Conservation (phyloP, 1,284 basidiomycete genomes). For the Porogramme epimiltina region DNA sequence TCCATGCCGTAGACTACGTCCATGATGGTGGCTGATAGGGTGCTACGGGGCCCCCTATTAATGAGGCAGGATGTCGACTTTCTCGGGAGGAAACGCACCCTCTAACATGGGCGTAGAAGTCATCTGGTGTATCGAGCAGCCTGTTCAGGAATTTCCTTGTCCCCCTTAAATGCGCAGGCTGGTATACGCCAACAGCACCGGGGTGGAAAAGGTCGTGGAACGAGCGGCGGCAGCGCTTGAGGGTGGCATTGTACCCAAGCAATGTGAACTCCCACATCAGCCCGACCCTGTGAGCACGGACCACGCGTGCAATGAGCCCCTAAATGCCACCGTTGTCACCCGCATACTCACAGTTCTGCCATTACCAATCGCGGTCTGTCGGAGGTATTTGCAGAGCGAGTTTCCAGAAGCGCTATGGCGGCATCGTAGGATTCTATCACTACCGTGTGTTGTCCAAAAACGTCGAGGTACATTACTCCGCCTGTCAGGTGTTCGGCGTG, state of each 20-base stretch:
- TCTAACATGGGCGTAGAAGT: slow-evolving; percentile 5
- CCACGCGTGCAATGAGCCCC: no score
- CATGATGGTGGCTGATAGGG: slow-evolving; percentile 8
- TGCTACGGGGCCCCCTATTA: background rate
- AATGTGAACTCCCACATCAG: no score
- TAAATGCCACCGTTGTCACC: no score
- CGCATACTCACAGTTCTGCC: slow-evolving; percentile 12
- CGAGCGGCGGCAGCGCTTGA: slow-evolving; percentile 6
- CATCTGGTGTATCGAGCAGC: slow-evolving; percentile 6
- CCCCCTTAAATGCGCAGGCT: slow-evolving; percentile 5
- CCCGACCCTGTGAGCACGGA: no score
- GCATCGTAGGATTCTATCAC: slow-evolving; percentile 13
- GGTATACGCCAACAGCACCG: background rate
- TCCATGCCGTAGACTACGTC: slow-evolving; percentile 9
- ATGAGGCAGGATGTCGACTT: background rate
- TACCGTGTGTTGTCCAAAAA: slow-evolving; percentile 11
- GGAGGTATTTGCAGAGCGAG: slow-evolving; percentile 10
- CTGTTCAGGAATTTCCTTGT: slow-evolving; percentile 5
- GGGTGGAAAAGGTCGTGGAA: slow-evolving; percentile 12
- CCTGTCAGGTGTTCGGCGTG: background rate
- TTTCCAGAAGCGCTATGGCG: slow-evolving; percentile 8
- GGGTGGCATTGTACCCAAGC: background rate
- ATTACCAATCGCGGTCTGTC: slow-evolving; percentile 15
- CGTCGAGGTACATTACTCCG: slow-evolving; percentile 7
- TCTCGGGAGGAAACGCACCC: no score